Evolutionary conservation across 768 basidiomycete species (phyloP).

Genomic region (Amyloporia xantha): DNA sequence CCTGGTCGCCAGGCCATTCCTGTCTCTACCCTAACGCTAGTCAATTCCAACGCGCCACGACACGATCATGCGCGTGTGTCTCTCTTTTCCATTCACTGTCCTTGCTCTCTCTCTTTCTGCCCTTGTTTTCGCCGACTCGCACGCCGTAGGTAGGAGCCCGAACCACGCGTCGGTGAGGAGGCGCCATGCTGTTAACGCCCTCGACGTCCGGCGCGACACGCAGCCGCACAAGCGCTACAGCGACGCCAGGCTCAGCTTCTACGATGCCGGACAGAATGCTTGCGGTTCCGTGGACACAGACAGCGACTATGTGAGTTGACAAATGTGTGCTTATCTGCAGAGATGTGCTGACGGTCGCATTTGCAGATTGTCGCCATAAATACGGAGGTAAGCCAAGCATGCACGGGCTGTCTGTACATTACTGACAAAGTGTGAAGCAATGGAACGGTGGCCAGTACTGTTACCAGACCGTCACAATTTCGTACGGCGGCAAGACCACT

Average conservation of each 20-base stretch:
- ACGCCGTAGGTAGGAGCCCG: background rate
- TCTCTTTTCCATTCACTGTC: constrained; percentile 1
- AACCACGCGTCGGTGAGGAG: background rate
- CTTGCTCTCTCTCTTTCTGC: constrained; percentile 1
- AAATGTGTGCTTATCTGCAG: background rate
- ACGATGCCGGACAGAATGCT: constrained; percentile 19
- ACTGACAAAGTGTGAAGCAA: constrained; percentile 36
- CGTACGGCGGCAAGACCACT: constrained; percentile 48
- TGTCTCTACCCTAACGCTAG: background rate
- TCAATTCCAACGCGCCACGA: background rate
- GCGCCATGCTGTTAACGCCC: background rate
- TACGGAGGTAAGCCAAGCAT: constrained; percentile 17
- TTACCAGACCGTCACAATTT: constrained; percentile 55
- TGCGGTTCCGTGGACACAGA: constrained; percentile 14
- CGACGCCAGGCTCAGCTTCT: constrained; percentile 15
- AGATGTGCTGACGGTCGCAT: background rate
- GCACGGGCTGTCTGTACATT: background rate
- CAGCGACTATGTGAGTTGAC: constrained; percentile 17
- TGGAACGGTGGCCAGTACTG: constrained; percentile 49
- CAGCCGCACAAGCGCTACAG: constrained; percentile 7
- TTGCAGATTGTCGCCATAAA: constrained; percentile 48
- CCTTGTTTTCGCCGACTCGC: background rate
- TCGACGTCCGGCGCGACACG: background rate
- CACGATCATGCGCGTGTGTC: background rate
- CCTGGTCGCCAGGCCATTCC: background rate